A percentile compares a stretch with the other conserved stretches of the same genome.
Conservation (phyloP, 1,284 basidiomycete genomes). For the Malassezia yamatoensis region DNA sequence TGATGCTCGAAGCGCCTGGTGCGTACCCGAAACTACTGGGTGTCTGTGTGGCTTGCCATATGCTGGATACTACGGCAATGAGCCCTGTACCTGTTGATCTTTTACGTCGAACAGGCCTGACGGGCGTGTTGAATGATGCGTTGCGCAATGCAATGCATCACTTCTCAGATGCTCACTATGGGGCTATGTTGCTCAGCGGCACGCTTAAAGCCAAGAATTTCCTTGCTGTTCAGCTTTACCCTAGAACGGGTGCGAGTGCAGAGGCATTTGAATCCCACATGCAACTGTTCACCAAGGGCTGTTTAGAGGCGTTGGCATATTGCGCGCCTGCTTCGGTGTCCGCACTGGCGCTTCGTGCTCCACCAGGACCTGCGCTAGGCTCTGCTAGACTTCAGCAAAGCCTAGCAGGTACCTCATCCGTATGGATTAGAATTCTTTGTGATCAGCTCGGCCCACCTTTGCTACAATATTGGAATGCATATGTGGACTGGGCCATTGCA, state of each 20-base stretch:
- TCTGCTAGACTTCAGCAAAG: slow-evolving; percentile 13
- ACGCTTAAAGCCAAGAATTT: neutral
- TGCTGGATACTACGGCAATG: neutral
- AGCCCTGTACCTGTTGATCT: slow-evolving; percentile 2
- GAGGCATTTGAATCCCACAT: neutral
- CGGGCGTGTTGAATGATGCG: slow-evolving; percentile 3
- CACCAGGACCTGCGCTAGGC: slow-evolving; percentile 1
- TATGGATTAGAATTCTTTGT: neutral
- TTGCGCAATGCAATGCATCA: slow-evolving; percentile 3
- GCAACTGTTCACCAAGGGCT: slow-evolving; percentile 10
- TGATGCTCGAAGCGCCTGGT: slow-evolving; percentile 9
- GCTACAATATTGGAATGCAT: slow-evolving; percentile 15
- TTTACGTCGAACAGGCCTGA: slow-evolving; percentile 12
- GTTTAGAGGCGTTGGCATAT: slow-evolving; percentile 12
- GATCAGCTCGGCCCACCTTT: neutral
- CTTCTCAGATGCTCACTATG: slow-evolving; percentile 9
- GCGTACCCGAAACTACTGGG: slow-evolving; percentile 5
- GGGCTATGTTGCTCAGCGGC: neutral
- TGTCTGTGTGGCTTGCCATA: neutral
- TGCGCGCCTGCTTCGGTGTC: slow-evolving; percentile 15
- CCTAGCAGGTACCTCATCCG: slow-evolving; percentile 1
- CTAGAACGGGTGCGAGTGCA: neutral
- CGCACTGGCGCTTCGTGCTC: neutral
- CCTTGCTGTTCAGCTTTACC: neutral
- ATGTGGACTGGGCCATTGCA: slow-evolving; percentile 11